These are phyloP conservation scores for Limonium bicolor DNA, from an alignment of 148 eudicot genomes.

Conservation along the genomic window DNA sequence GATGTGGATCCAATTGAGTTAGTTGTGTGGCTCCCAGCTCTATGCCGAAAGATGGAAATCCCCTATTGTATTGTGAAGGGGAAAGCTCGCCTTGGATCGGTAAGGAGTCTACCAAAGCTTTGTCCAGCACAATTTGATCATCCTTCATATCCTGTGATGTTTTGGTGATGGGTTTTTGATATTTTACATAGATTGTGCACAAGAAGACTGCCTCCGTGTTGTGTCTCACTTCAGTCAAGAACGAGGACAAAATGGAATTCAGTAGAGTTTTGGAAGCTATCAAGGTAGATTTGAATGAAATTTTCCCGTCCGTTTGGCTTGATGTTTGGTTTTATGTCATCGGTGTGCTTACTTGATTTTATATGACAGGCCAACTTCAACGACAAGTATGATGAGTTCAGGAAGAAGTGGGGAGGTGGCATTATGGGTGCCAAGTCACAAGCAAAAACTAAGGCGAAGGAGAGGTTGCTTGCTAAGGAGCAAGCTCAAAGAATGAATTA, in stretches of 20 bases:
- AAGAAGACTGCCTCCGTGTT: conserved; percentile 66
- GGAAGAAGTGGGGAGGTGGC: conserved; percentile 98
- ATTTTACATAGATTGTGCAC: conserved; percentile 53
- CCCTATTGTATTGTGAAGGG: conserved; percentile 97
- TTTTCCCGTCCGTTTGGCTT: neutral
- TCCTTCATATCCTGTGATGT: too few species aligned
- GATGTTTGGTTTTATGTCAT: neutral
- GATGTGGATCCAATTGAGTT: conserved; percentile 95
- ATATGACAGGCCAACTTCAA: conserved; percentile 72
- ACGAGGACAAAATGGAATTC: conserved; percentile 83
- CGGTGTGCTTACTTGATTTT: neutral
- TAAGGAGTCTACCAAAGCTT: conserved; percentile 5
- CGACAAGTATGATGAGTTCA: conserved; percentile 75
- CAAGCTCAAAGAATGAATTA: conserved; percentile 74
- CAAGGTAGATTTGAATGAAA: conserved; percentile 23
- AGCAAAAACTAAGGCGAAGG: conserved; percentile 86
- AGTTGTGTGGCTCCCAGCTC: conserved; percentile 90
- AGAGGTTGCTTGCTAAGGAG: conserved; percentile 73
- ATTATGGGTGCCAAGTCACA: conserved; percentile 93
- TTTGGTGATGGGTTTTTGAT: neutral
- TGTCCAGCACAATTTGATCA: neutral
- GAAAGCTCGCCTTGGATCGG: conserved; percentile 77
- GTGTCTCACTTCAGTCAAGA: conserved; percentile 70
- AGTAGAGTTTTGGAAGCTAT: conserved; percentile 79
- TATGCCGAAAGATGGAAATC: conserved; percentile 91